Evolutionary conservation across 2,329 filamentous ascomycete genomes (phyloP), one percentile per base, ranked within the genome.

Genomic region (Chrysoporthe cubensis): DNA sequence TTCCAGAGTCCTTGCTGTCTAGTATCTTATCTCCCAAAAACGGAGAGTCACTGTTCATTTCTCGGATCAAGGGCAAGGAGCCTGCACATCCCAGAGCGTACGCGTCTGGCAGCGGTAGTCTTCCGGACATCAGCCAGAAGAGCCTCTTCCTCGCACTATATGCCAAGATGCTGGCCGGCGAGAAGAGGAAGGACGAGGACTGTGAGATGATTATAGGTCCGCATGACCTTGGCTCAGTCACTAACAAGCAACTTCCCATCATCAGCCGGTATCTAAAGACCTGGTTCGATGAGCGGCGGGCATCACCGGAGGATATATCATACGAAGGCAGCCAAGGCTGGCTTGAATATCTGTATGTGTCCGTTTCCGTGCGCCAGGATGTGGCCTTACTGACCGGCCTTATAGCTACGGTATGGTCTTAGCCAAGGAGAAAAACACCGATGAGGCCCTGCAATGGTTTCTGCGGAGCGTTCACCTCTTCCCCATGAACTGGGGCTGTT

Each of bases 121-220:
- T 89, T 18, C 88, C 88, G 2, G 80, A 79, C 64, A 77, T 97
- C 63, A 97, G 94, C 76, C 94, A 97, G 77, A 96, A 95, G 80
- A 94, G 95, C 64, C 80, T 98, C 26, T 99, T 99, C 75, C 84
- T 99, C 13, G 91, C 94, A 0, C 83, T 98, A 4, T 99, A 99
- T 75, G 93, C 96, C 57, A 96, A 95, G 76, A 94, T 94, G 76
- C 87, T 98, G 71, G 91, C 94, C 0, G 96, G 96, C 1, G 96
- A 99, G 83, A 97, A 98, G 83, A 89, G 93, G 71, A 97, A 95
- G 79, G 93, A 97, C 74, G 96, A 99, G 78, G 95, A 98, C 67
- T 93, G 92, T 32, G 96, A 99, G 80, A 97, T 97, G 91, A 92
- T 99, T 62, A 88, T 98, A 80, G 96, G 96, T 0, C 95, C 96